A percentile compares a stretch with the other conserved stretches of the same genome.
phyloP scores from a whole-genome alignment of 352 stramenopile genomes.

The Pythium vanterpoolii region DNA sequence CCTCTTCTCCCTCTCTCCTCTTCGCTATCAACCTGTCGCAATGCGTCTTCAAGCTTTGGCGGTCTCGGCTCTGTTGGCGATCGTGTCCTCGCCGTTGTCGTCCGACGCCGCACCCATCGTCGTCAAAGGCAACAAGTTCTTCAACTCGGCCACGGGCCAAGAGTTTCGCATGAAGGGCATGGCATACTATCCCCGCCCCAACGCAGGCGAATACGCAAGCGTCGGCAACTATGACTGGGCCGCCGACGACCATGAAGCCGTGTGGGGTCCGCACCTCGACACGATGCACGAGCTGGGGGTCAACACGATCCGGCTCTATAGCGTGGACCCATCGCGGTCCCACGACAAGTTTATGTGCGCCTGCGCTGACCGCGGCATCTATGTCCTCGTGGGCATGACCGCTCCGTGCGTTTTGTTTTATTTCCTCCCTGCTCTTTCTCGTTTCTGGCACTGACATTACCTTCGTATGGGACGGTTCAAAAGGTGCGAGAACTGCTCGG shows the following conservation, averaged over 20 bases:
- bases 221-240: conserved; percentile 34
- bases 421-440: neutral
- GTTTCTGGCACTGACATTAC: conserved; percentile 5
- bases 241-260: conserved; percentile 29
- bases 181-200: conserved; percentile 35
- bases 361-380: conserved; percentile 32
- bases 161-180: conserved; percentile 42
- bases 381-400: conserved; percentile 38
- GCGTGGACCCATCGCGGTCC: conserved; percentile 27
- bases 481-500: conserved; percentile 41
- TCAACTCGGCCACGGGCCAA: conserved; percentile 39
- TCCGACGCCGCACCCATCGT: conserved; percentile 20
- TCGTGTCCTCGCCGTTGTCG: neutral
- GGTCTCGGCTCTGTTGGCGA: neutral
- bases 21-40: no score
- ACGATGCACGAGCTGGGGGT: conserved; percentile 31
- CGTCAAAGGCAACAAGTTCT: conserved; percentile 59
- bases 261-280: conserved; percentile 29
- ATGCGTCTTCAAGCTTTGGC: neutral
- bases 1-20: neutral
- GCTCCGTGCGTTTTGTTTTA: conserved; percentile 22
- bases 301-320: conserved; percentile 37
- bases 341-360: conserved; percentile 46
- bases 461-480: conserved; percentile 20
- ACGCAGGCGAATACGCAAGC: conserved; percentile 23